Conservation (phyloP, 345 rosid species). For the Kernera saxatilis region DNA sequence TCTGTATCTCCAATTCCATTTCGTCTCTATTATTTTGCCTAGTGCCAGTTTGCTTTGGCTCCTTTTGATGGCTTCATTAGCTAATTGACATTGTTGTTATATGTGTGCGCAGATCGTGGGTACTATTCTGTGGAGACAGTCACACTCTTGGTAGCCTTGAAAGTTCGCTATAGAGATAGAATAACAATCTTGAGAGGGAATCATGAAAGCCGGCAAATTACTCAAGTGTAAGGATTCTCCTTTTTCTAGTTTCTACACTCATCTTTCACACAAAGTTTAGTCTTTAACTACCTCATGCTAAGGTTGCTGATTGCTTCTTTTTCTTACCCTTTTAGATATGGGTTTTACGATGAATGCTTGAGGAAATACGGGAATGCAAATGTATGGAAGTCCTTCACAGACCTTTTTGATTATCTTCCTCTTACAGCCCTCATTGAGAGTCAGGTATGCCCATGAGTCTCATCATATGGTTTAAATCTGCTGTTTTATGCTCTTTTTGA, state of each 20-base stretch:
- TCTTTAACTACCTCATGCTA: no score
- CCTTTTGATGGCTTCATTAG: no score
- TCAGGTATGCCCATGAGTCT: slow-evolving; percentile 77
- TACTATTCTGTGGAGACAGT: slow-evolving; percentile 95
- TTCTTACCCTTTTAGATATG: slow-evolving; percentile 55
- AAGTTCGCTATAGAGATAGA: slow-evolving; percentile 95
- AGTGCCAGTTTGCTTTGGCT: neutral
- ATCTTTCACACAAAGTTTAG: no score
- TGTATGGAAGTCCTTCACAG: slow-evolving; percentile 92
- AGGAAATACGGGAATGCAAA: slow-evolving; percentile 98
- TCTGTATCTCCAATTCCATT: no score
- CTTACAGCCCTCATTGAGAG: slow-evolving; percentile 94
- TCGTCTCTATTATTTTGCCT: neutral
- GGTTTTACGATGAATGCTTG: slow-evolving; percentile 92
- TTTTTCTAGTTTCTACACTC: no score
- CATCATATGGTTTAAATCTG: neutral
- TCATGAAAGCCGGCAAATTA: slow-evolving; percentile 95
- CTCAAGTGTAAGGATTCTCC: slow-evolving; percentile 99
- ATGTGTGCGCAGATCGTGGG: slow-evolving; percentile 88
- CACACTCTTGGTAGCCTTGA: slow-evolving; percentile 82
- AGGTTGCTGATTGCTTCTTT: no score
- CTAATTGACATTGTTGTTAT: neutral
- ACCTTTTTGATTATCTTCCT: slow-evolving; percentile 86
- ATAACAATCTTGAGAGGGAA: slow-evolving; percentile 89
- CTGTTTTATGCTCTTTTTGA: neutral